phyloP scores from a whole-genome alignment of 768 basidiomycete genomes.

The Tricholoma furcatifolium region DNA sequence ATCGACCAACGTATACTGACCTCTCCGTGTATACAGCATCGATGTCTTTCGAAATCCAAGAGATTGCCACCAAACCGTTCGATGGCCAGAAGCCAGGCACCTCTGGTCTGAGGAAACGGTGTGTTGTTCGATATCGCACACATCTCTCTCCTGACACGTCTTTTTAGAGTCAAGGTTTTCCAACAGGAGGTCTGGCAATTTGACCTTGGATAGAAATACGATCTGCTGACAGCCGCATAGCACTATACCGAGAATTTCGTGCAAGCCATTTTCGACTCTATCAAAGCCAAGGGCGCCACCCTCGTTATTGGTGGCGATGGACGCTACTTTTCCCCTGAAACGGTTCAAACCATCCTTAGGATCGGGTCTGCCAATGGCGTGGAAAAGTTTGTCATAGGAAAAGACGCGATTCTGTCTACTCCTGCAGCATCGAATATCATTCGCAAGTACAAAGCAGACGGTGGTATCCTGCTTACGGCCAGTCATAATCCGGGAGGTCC shows the following conservation, averaged over 20 bases:
- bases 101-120: conserved; percentile 96
- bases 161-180: conserved; percentile 89
- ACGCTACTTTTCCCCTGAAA: conserved; percentile 84
- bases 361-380: conserved; percentile 96
- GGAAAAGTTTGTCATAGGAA: conserved; percentile 86
- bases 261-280: conserved; percentile 90
- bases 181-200: conserved; percentile 77
- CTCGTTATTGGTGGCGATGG: conserved; percentile 98
- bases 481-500: conserved; percentile 99
- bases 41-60: conserved; percentile 56
- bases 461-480: conserved; percentile 96
- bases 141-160: conserved; percentile 15
- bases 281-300: conserved; percentile 75
- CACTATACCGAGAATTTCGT: conserved; percentile 99
- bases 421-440: conserved; percentile 97
- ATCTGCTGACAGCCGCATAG: conserved; percentile 36
- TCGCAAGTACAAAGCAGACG: conserved; percentile 92
- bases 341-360: conserved; percentile 88
- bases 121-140: conserved; percentile 19
- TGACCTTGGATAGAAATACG: conserved; percentile 5
- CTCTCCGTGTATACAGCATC: conserved; percentile 9
- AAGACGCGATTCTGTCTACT: conserved; percentile 91
- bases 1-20: not conserved
- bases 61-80: conserved; percentile 80
- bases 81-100: conserved; percentile 98